Conservation (phyloP, 805 yeast species). For the Suhomyces kilbournensis region DNA sequence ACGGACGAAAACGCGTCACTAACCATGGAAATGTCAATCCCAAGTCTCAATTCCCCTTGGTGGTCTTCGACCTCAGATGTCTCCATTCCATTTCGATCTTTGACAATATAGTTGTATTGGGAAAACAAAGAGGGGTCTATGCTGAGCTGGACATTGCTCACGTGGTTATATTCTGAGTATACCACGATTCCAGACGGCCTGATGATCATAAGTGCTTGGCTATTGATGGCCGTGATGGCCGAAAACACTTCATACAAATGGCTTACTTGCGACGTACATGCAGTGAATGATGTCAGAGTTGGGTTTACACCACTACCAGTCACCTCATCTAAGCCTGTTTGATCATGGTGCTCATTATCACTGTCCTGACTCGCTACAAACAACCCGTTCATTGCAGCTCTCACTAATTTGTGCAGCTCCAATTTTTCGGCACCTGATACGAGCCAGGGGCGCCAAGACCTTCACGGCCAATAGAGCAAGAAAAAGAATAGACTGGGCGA, state of each 20-base stretch:
- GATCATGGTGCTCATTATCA: neutral
- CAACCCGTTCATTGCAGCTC: neutral
- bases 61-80: neutral
- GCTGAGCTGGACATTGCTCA: constrained; percentile 30
- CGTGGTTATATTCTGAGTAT: constrained; percentile 36
- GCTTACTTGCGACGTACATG: constrained; percentile 35
- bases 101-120: constrained; percentile 20
- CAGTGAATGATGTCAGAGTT: constrained; percentile 22
- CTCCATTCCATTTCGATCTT: constrained; percentile 7
- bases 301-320: neutral
- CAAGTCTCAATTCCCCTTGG: constrained; percentile 21
- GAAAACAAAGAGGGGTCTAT: constrained; percentile 38
- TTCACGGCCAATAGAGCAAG: neutral
- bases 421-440: neutral
- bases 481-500: no score
- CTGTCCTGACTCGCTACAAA: neutral
- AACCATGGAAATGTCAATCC: constrained; percentile 36
- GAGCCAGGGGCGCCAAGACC: neutral
- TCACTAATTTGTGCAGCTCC: neutral
- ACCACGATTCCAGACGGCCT: constrained; percentile 30
- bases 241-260: constrained; percentile 38
- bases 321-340: constrained; percentile 7
- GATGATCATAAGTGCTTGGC: constrained; percentile 35
- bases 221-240: constrained; percentile 28
- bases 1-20: constrained; percentile 36